Evolutionary conservation across 345 rosid genomes (phyloP), one percentile per base, ranked within the genome.

Genomic region (Microthlaspi erraticum): DNA sequence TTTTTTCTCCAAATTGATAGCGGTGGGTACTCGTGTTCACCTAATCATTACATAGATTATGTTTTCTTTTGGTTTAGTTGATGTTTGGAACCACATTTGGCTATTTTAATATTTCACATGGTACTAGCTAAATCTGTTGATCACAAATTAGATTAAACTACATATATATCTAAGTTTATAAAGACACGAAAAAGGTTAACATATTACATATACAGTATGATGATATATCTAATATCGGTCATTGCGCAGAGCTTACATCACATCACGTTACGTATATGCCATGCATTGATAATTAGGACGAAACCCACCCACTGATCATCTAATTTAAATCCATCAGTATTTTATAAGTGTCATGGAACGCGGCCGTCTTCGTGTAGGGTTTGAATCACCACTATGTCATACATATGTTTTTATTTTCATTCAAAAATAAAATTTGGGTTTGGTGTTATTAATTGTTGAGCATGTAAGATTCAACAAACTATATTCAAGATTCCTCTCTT

Each of bases 21-120:
- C 3, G 68, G 56, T 64, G 10, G 69, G 8, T 48, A 34, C 56
- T 64, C 57, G 55, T 33, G 8, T 33, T 48, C 68, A 64, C 68
- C 68, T 64, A 46, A 63, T 11, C 1, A 19, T 48, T 34, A 33
- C 67, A 32, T 32, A 17, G 11, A 16, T 8, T 43, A 32, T 26
- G n/a, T 2, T 7, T 17, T 14, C 13, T 5, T 37, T 60, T 61
- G 29, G 41, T 45, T 45, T 17, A 45, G 16, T 12, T 63, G 33
- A 33, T 18, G 55, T 48, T 63, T 63, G 32, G 48, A 46, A 29
- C 68, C 43, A 33, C 14, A 34, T 34, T 34, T 56, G 29, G 50
- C 8, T 17, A 34, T 10, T 44, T 11, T 26, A 16, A 41, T 54
- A 54, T 5, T 54, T 54, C 23, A 55, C 13, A 16, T 33, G 8